These are phyloP conservation scores for Trifolium repens DNA, from an alignment of 306 rosid genomes.

Conservation along the genomic window DNA sequence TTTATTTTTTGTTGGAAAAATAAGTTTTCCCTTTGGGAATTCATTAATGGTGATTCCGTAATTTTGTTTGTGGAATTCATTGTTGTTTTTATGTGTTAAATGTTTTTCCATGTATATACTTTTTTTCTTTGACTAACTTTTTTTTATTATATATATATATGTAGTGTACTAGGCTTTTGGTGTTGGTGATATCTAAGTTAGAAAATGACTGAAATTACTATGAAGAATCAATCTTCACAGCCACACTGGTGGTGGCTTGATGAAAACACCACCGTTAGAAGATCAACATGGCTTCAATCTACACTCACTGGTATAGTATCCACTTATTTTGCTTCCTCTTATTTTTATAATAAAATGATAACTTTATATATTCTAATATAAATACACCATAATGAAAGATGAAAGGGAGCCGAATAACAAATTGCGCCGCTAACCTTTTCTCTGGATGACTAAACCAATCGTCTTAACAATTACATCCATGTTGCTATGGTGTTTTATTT, in stretches of 20 bases:
- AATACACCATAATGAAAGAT: too few species aligned
- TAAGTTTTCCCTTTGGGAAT: not conserved
- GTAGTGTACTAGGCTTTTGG: constrained; percentile 7
- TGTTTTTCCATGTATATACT: not conserved
- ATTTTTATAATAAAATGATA: not conserved
- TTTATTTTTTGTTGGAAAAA: not conserved
- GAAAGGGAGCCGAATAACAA: too few species aligned
- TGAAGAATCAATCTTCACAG: constrained; percentile 55
- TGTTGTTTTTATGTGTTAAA: not conserved
- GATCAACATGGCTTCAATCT: constrained; percentile 84
- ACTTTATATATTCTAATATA: too few species aligned
- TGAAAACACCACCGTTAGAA: constrained; percentile 47
- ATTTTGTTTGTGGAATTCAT: constrained; percentile 31
- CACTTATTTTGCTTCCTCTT: constrained; percentile 12
- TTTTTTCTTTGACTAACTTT: not conserved
- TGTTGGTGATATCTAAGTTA: constrained; percentile 32
- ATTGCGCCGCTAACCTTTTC: too few species aligned
- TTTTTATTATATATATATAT: not conserved
- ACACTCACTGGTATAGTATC: constrained; percentile 62
- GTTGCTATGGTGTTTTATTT: too few species aligned
- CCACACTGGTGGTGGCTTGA: constrained; percentile 87
- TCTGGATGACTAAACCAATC: too few species aligned
- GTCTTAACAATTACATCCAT: too few species aligned
- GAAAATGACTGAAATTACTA: constrained; percentile 43
- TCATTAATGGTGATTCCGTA: not conserved